Base-by-base conservation (phyloP, 164 flowering plant genomes). In the Chimonanthus praecox region DNA sequence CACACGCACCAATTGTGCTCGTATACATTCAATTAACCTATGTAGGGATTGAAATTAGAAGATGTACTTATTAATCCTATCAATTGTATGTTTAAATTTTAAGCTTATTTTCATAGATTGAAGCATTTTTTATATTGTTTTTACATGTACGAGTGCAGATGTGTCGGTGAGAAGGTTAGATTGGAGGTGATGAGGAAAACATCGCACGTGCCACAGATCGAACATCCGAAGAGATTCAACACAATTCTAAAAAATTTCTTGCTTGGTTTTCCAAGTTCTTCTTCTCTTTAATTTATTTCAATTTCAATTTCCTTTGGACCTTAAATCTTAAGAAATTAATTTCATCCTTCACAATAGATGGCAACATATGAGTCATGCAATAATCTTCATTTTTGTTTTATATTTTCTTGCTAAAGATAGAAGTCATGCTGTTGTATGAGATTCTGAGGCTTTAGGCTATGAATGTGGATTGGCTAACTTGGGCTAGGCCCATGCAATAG, bases 141-240 rank as follows among this genome's bases (percentile, higher is more conserved):
- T 18, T 13, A 68, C 54, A 68, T 47, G 54, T 68, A 44, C 11
- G 33, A 7, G 6, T 64, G 75, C 88, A 90, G 94, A 84, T 71
- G 85, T 69, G 71, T 92, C 0, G 94, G 97, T 48, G 83, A 85
- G 72, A 87, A 87, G 58, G 85, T 80, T 16, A 82, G 70, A 58
- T 50, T 92, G 79, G 89, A 90, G 76, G 85, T 90, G 69, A 83
- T 92, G 20, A 77, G 79, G 79, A 82, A 88, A 21, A 68, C 92
- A 2, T 76, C 91, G 0, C 97, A 92, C 72, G 75, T 83, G 33
- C 97, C 97, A 5, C 97, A 92, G 72, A 45, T 81, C n/a, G 97
- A 90, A 73, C 20, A 77, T 33, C 75, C 89, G 1, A 70, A 18
- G 15, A 47, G 67, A 33, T 89, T 90, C 84, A 90, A 90, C 75